Percentiles rank a stretch among this genome's conserved stretches.
phyloP scores from a whole-genome alignment of 768 basidiomycete genomes.

The Daedaleopsis sinensis region DNA sequence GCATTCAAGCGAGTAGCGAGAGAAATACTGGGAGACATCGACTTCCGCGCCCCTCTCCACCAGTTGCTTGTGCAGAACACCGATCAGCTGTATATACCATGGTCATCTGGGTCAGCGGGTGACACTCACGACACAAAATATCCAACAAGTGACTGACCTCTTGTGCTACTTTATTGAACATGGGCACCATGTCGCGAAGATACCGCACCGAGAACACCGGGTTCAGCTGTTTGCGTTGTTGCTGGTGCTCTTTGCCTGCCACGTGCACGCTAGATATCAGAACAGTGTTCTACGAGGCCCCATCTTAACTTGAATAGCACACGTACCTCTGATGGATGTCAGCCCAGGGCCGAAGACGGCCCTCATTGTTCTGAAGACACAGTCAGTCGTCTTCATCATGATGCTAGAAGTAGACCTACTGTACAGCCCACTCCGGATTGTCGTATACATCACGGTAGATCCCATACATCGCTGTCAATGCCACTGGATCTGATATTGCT shows the following conservation, averaged over 20 bases:
- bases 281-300: neutral
- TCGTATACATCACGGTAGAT: conserved; percentile 3
- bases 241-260: neutral
- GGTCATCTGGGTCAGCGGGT: too few relatives aligned
- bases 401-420: neutral
- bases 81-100: neutral
- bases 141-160: neutral
- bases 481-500: conserved; percentile 5
- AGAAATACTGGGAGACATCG: conserved; percentile 8
- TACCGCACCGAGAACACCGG: conserved; percentile 9
- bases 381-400: neutral
- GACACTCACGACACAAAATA: neutral
- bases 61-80: neutral
- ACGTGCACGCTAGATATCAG: too few relatives aligned
- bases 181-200: neutral
- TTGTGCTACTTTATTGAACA: conserved; percentile 1
- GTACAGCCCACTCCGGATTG: neutral
- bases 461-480: neutral
- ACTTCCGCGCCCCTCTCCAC: neutral
- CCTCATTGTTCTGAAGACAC: neutral
- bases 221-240: conserved; percentile 5
- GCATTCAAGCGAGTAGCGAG: conserved; percentile 11
- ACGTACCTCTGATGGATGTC: neutral
- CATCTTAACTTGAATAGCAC: neutral
- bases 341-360: conserved; percentile 1